Evolutionary conservation across 2,329 filamentous ascomycete species (phyloP), one percentile per base, ranked within the genome.

Genomic region (Coniochaeta sp.): DNA sequence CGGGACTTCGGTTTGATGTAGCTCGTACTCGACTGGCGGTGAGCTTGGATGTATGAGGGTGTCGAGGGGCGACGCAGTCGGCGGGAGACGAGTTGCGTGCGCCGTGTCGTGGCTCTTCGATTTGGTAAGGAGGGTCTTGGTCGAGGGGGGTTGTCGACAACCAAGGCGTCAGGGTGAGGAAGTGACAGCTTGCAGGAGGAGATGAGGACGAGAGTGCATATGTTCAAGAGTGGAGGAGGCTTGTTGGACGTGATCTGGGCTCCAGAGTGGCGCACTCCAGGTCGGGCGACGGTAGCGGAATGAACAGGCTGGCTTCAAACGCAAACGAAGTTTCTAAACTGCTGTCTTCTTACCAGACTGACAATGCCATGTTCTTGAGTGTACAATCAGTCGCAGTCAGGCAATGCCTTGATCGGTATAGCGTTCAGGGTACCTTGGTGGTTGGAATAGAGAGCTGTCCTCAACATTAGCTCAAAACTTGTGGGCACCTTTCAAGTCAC

Each of bases 1-100:
- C 76, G 54, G 22, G 11, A 3, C 17, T 26, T 52, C n/a, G 47
- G 6, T 6, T 52, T 12, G 47, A 31, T 31, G 47, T 22, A 17
- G 12, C 14, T 17, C 26, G 47, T 17, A n/a, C 3, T 26, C 3
- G 24, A 24, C 26, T 47, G 47, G 12, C 22, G 47, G 47, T 52
- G 47, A 52, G 47, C 47, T 52, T 31, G 24, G 24, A n/a, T 52
- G 17, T 52, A 52, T 17, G 47, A 52, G 4, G 9, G 3, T 26
- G 19, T 14, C 19, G 9, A 31, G 24, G 19, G 73, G 16, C 19
- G 40, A 43, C 19, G n/a, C 43, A 24, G 19, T 47, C 22, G 19
- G 22, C 4, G 9, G 22, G 24, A 12, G 43, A 24, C 43, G 19
- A 24, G 43, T 12, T 47, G 43, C 22, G 9, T 17, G 43, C 19